Evolutionary conservation across 2,329 filamentous ascomycete genomes (phyloP).

Genomic region (Fusarium pininemorale): DNA sequence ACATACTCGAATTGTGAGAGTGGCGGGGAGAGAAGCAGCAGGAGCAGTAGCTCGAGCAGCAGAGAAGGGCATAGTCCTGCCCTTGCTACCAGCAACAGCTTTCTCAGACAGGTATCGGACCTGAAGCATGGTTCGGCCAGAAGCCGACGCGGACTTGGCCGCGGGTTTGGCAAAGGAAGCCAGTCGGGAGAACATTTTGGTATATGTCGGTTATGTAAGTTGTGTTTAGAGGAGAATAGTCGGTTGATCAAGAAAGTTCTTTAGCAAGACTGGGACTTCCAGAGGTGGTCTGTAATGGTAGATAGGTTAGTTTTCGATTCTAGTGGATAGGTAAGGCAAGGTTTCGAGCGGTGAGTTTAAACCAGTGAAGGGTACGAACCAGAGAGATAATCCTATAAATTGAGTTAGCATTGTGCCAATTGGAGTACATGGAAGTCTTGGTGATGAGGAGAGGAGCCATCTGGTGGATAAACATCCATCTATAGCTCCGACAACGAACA

Average conservation of each 20-base stretch:
- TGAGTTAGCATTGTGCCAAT: conserved; percentile 54
- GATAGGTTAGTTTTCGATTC: conserved; percentile 27
- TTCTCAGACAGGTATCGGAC: conserved; percentile 49
- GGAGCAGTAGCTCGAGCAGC: conserved; percentile 69
- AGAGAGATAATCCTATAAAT: conserved; percentile 76
- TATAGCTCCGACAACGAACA: background rate
- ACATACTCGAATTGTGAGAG: conserved; percentile 89
- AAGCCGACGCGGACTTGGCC: conserved; percentile 54
- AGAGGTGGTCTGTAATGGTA: conserved; percentile 51
- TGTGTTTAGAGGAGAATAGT: conserved; percentile 10
- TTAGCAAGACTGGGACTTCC: conserved; percentile 51
- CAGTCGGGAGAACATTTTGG: conserved; percentile 68
- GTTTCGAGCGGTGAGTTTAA: conserved; percentile 55
- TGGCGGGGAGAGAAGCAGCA: conserved; percentile 70
- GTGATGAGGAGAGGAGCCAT: conserved; percentile 1
- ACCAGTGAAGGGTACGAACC: conserved; percentile 58
- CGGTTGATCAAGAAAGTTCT: conserved; percentile 30
- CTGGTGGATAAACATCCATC: background rate
- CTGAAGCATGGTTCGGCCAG: conserved; percentile 52
- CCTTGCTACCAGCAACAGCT: conserved; percentile 70
- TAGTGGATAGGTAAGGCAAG: background rate
- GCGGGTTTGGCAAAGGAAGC: conserved; percentile 64
- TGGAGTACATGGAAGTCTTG: conserved; percentile 16
- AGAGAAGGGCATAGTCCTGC: conserved; percentile 71
- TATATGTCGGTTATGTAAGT: conserved; percentile 16